Evolutionary conservation across 768 basidiomycete genomes (phyloP), one percentile per base, ranked within the genome.

Genomic region (Hydnomerulius pinastri): DNA sequence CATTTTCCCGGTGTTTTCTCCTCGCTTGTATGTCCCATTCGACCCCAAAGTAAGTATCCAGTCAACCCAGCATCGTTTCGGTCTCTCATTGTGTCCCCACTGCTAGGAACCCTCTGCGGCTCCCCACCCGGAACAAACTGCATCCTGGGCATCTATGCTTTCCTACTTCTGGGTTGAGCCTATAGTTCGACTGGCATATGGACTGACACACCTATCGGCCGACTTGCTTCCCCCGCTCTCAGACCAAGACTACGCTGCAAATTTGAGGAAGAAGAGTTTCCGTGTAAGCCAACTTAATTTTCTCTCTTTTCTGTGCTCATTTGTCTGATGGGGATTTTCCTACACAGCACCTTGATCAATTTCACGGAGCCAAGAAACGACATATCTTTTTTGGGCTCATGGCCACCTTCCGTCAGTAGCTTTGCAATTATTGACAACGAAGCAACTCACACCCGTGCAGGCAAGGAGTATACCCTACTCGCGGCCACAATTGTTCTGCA

Each of bases 21-120:
- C 85, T 10, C 71, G 80, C 11, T 70, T 71, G 33, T 86, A 86
- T 63, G 62, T 75, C 2, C 83, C 85, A 3, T 70, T 79, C 15
- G 77, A 86, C 55, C 75, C 79, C 4, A 24, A 37, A 25, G 46
- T 48, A 18, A 11, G 46, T 39, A 27, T 3, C 18, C 25, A 6
- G 8, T 2, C 23, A 32, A 4, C 18, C 12, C 10, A 28, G n/a
- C 30, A 8, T 4, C 4, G 3, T 28, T 29, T 38, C 11, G 18
- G 15, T 11, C 6, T 6, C 21, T 20, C 25, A 10, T 10, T 11
- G 20, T 28, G 18, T 35, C 23, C 12, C 18, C 4, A n/a, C 28
- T 21, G 11, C 11, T 25, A 65, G 58, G 62, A 64, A 27, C 57
- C 61, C 12, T 23, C 49, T 4, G 33, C 38, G 18, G 41, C 38